Conservation (phyloP, 1,139 yeast genomes). For the Suhomyces bribrorum region DNA sequence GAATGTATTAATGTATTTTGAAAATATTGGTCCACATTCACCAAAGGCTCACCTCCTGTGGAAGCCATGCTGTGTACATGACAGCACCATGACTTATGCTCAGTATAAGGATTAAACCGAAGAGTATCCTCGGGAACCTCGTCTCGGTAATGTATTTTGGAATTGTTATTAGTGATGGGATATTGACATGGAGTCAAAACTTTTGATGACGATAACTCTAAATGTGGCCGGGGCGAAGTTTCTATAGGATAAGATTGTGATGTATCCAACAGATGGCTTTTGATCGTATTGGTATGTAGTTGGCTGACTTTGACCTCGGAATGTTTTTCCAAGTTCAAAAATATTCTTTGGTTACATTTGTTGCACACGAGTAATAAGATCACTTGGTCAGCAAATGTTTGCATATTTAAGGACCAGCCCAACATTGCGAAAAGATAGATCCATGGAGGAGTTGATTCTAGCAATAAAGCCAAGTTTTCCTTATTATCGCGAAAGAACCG, state of each 20-base stretch:
- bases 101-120: conserved; percentile 24
- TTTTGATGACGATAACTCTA: conserved; percentile 25
- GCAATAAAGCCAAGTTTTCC: conserved; percentile 30
- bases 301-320: conserved; percentile 5
- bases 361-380: conserved; percentile 37
- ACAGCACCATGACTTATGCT: conserved; percentile 45
- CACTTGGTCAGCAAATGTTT: conserved; percentile 28
- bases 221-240: conserved; percentile 4
- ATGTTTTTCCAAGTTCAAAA: conserved; percentile 21
- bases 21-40: conserved; percentile 24
- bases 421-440: conserved; percentile 34
- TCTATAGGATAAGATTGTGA: background rate
- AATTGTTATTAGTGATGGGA: conserved; percentile 21
- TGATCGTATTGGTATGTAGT: conserved; percentile 5
- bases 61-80: conserved; percentile 19
- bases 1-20: conserved; percentile 24
- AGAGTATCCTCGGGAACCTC: conserved; percentile 13
- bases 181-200: conserved; percentile 35
- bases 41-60: conserved; percentile 4
- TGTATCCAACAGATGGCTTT: conserved; percentile 1
- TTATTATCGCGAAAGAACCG: conserved; percentile 34
- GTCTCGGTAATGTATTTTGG: conserved; percentile 15
- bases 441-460: conserved; percentile 33
- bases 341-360: conserved; percentile 39
- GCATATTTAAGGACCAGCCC: conserved; percentile 43